Evolutionary conservation across 768 basidiomycete genomes (phyloP), one percentile per base, ranked within the genome.

Genomic region (Macrocybe gigantea): DNA sequence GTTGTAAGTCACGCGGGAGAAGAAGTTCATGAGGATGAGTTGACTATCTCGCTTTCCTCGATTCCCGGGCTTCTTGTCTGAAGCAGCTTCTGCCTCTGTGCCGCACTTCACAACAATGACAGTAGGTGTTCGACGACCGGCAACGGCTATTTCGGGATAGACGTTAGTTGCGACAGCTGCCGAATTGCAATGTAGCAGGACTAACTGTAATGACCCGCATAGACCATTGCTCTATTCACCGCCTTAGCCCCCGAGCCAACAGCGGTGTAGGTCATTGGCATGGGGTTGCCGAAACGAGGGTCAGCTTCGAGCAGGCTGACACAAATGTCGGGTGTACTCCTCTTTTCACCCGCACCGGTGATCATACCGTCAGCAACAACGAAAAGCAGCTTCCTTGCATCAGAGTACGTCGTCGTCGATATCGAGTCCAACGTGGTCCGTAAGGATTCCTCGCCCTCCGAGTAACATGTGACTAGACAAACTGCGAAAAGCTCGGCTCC

Each of bases 21-120:
- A 98, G 66, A 99, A 99, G 71, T 97, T 96, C 96, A 99, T 99
- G 58, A 99, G 78, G 60, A 99, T 90, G 55, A 99, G 84, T 64
- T 99, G 96, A 66, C 91, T 93, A 71, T 99, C 96, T 38, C 96
- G 88, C 67, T 99, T 99, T 57, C 96, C 96, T 56, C 96, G 81
- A 70, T 99, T 99, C 22, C 96, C 96, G 1, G 95, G 92, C 62
- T 98, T 99, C 70, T 86, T 88, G 56, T 95, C 93, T 5, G 76
- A 72, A 8, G 72, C 63, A 4, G 88, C 85, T 62, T 99, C 95
- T 30, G 66, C 67, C 56, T 96, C 93, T 34, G 85, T 93, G 13
- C 95, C 95, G 60, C 95, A 97, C 67, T 99, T 99, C 64, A 98
- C 95, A 50, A 99, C 69, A 47, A 99, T 81, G 58, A 99, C 74